phyloP scores from a whole-genome alignment of 164 flowering plant genomes.

The Buxus sempervirens region DNA sequence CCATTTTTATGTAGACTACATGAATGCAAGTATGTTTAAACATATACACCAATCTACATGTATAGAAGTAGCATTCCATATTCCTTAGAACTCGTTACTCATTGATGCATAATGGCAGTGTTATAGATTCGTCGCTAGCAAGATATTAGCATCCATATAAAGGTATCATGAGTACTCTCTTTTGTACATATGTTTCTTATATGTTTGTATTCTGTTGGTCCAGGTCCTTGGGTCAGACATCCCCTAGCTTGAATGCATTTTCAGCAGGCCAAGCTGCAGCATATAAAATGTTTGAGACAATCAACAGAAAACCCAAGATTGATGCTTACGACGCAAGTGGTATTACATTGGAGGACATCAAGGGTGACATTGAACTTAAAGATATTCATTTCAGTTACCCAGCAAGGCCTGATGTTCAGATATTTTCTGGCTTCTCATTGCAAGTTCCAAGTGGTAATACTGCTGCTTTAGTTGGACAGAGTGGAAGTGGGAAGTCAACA shows the following conservation, averaged over 20 bases:
- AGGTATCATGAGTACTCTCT: too few relatives aligned
- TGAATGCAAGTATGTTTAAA: too few relatives aligned
- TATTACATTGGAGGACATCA: constrained; percentile 9
- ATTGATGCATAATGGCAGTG: too few relatives aligned
- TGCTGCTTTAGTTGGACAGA: constrained; percentile 20
- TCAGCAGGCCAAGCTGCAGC: constrained; percentile 28
- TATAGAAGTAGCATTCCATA: too few relatives aligned
- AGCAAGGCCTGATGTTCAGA: constrained; percentile 17
- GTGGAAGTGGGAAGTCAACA: constrained; percentile 25
- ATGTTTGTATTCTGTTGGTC: neutral
- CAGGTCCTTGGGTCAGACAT: constrained; percentile 27
- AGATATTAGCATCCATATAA: too few relatives aligned
- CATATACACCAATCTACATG: too few relatives aligned
- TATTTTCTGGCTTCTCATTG: constrained; percentile 14
- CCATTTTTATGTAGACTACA: neutral
- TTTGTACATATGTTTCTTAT: neutral
- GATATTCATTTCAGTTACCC: constrained; percentile 17
- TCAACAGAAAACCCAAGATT: constrained; percentile 20
- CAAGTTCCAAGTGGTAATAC: constrained; percentile 14
- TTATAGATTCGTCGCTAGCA: too few relatives aligned
- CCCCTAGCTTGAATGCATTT: constrained; percentile 25
- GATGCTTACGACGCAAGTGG: constrained; percentile 21
- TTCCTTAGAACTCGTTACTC: too few relatives aligned
- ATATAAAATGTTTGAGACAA: constrained; percentile 25
- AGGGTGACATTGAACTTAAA: constrained; percentile 17